Evolutionary conservation across 768 basidiomycete genomes (phyloP), one percentile per base, ranked within the genome.

Genomic region (Trametes sanguinea): DNA sequence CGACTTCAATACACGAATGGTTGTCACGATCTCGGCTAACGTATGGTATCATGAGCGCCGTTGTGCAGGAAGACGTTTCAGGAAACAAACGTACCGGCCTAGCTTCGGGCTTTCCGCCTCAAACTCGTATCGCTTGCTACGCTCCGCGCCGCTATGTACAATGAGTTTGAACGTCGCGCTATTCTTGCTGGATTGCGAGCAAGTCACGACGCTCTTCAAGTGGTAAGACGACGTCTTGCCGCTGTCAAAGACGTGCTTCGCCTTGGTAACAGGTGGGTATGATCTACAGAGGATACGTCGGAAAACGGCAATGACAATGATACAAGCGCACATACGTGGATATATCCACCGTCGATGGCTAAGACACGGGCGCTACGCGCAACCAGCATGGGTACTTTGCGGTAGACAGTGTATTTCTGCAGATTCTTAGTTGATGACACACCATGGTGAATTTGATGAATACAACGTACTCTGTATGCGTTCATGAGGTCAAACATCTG

Each of bases 71-170:
- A 17, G 6, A 29, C 4, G 3, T 14, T 13, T 6, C 46, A 30
- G 40, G 29, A 14, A 10, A 22, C 33, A 44, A 11, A 77, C 90
- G 68, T 70, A 91, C 92, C 83, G 50, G 95, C 94, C 94, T 58
- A 86, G 71, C 73, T 87, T 89, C 1, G 90, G 81, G 66, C 78
- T 94, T 74, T 96, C 95, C 0, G 95, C 96, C 76, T 99, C 97
- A 71, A 97, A 98, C 69, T 98, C 96, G 72, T 98, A 98, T 42
- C 94, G 81, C 80, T 98, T 99, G 67, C 88, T 89, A 44, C 85
- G 81, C 45, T 83, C 82, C 40, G 85, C 83, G 64, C 90, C 72
- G 60, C 79, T 79, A 70, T 85, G 88, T 11, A 98, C 84, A 35
- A 96, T 84, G 17, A 98, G 82, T 80, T 95, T 96, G 83, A 99